phyloP scores from a whole-genome alignment of 495 filamentous ascomycete species.

The Talaromyces thailandensis region DNA sequence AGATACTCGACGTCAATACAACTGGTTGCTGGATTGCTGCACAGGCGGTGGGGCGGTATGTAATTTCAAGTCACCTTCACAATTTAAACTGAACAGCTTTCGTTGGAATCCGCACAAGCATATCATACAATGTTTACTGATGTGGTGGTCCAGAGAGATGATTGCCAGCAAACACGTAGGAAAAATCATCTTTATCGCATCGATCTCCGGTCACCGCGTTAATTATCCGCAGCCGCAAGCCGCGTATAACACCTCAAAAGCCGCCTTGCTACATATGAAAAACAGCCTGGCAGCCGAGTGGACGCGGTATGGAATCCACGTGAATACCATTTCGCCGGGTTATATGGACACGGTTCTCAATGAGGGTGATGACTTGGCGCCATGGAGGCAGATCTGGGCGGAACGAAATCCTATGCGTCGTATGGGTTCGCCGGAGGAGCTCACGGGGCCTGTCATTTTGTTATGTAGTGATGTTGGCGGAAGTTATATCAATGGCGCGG shows the following conservation, averaged over 20 bases:
- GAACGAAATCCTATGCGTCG: constrained; percentile 58
- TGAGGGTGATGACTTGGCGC: constrained; percentile 49
- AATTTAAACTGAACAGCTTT: not conserved
- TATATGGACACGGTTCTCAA: constrained; percentile 82
- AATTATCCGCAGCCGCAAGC: constrained; percentile 37
- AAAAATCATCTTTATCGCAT: constrained; percentile 54
- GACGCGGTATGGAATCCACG: constrained; percentile 52
- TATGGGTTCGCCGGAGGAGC: constrained; percentile 57
- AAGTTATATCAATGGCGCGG: constrained; percentile 58
- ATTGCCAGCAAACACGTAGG: constrained; percentile 33
- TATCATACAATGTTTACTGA: not conserved
- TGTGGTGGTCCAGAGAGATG: constrained; percentile 16
- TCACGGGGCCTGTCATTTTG: constrained; percentile 59
- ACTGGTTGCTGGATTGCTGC: constrained; percentile 56
- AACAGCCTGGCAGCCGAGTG: constrained; percentile 32
- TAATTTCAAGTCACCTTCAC: not conserved
- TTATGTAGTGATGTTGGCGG: constrained; percentile 50
- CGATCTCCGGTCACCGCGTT: constrained; percentile 53
- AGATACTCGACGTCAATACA: constrained; percentile 56
- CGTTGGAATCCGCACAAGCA: not conserved
- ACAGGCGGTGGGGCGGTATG: constrained; percentile 45
- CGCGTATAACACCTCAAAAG: constrained; percentile 36
- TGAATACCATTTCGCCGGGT: constrained; percentile 62
- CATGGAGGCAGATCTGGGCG: constrained; percentile 46
- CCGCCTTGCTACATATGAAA: constrained; percentile 24